These are phyloP conservation scores for Mucuna pruriens DNA, from an alignment of 306 rosid species.

Conservation along the genomic window DNA sequence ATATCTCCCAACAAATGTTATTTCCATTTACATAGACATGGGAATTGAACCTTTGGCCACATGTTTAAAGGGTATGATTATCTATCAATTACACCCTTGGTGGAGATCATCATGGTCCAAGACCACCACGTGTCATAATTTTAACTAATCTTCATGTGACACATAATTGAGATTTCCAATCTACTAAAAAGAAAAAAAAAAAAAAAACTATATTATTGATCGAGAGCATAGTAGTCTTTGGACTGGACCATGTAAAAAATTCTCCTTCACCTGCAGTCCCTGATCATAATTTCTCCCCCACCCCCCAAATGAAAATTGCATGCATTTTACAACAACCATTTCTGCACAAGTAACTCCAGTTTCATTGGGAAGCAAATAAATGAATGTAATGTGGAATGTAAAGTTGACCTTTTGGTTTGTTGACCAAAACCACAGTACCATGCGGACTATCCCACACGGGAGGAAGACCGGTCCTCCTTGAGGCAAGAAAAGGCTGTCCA, in stretches of 20 bases:
- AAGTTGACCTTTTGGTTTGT: slow-evolving; percentile 91
- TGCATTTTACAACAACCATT: background rate
- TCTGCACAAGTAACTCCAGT: background rate
- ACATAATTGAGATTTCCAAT: too few species aligned
- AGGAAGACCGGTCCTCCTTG: slow-evolving; percentile 80
- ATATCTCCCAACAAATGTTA: too few species aligned
- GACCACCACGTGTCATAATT: too few species aligned
- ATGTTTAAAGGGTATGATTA: too few species aligned
- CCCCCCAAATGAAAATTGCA: background rate
- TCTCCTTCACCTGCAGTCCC: background rate
- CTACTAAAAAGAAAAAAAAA: too few species aligned
- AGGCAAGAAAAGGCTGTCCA: slow-evolving; percentile 70
- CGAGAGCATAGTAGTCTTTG: background rate
- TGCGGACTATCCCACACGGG: slow-evolving; percentile 75
- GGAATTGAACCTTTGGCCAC: too few species aligned
- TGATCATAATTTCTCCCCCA: background rate
- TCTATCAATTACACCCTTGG: too few species aligned
- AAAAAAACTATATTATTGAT: too few species aligned
- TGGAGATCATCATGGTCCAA: too few species aligned
- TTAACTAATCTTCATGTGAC: too few species aligned
- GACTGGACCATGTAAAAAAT: background rate
- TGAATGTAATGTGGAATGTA: background rate
- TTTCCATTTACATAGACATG: too few species aligned
- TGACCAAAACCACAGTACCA: slow-evolving; percentile 85
- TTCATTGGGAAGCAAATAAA: background rate